phyloP scores from a whole-genome alignment of 305 asterid genomes.

The Fraxinus nigra region DNA sequence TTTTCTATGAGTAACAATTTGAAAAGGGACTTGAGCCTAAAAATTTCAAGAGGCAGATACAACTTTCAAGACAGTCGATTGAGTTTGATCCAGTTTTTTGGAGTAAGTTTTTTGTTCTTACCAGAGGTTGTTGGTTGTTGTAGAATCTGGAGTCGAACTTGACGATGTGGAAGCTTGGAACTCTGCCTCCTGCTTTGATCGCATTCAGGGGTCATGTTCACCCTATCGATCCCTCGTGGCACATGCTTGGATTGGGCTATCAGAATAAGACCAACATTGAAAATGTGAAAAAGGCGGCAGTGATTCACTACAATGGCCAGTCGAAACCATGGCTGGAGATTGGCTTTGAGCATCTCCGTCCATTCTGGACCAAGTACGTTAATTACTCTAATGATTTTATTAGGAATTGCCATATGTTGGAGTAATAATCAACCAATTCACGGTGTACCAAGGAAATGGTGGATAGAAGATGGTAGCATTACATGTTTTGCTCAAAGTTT shows the following conservation, averaged over 20 bases:
- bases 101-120: not conserved
- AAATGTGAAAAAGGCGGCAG: conserved; percentile 79
- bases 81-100: not conserved
- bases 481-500: conserved; percentile 25
- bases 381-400: conserved; percentile 90
- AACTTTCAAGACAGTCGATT: not conserved
- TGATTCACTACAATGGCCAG: conserved; percentile 95
- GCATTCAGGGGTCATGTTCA: conserved; percentile 86
- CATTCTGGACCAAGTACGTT: conserved; percentile 92
- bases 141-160: conserved; percentile 94
- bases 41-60: not conserved
- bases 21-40: not conserved
- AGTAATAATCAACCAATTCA: conserved; percentile 39
- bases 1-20: not conserved
- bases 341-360: conserved; percentile 96
- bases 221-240: conserved; percentile 95
- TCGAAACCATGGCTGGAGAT: conserved; percentile 96
- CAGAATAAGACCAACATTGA: conserved; percentile 75
- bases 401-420: conserved; percentile 87
- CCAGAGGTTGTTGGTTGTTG: conserved; percentile 19
- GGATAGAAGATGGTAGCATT: not conserved
- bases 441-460: conserved; percentile 23
- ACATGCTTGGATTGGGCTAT: conserved; percentile 98
- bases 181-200: conserved; percentile 95
- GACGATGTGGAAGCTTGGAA: conserved; percentile 96